Evolutionary conservation across 2,329 filamentous ascomycete genomes (phyloP).

Genomic region (Cordyceps cateniannulata): DNA sequence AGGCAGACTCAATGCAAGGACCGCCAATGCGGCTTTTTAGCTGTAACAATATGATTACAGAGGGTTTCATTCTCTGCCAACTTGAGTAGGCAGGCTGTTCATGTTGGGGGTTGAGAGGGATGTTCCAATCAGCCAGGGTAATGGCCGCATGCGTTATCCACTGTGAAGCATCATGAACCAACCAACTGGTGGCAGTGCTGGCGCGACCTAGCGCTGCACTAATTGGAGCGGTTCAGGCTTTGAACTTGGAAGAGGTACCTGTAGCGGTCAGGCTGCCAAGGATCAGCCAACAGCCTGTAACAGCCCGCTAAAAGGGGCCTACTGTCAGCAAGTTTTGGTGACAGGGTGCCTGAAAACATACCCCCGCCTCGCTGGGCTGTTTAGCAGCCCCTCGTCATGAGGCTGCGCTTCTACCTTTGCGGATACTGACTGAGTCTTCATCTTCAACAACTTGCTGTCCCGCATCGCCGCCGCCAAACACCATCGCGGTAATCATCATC

Average conservation of each 20-base stretch:
- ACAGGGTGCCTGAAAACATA: neutral
- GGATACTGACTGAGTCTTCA: neutral
- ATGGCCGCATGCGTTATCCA: neutral
- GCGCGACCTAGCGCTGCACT: neutral
- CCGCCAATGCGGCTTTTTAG: neutral
- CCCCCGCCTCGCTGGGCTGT: neutral
- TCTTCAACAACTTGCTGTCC: neutral
- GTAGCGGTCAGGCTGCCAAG: neutral
- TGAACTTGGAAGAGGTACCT: too few relatives aligned
- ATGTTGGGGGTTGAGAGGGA: neutral
- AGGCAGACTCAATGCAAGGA: neutral
- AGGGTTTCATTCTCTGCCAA: neutral
- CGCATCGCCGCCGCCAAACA: neutral
- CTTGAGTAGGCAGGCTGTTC: too few relatives aligned
- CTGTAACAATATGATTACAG: neutral
- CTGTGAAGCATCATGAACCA: neutral
- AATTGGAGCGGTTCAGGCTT: too few relatives aligned
- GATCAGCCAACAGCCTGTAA: neutral
- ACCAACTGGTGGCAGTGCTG: neutral
- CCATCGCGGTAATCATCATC: neutral
- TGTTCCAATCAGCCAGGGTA: neutral
- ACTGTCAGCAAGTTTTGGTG: neutral
- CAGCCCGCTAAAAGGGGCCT: neutral
- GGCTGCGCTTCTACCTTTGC: neutral
- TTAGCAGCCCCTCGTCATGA: neutral